A percentile compares a stretch with the other conserved stretches of the same genome.
These are phyloP conservation scores for Rhynchosporium agropyri DNA, from an alignment of 2,329 filamentous ascomycete genomes.

Conservation along the genomic window DNA sequence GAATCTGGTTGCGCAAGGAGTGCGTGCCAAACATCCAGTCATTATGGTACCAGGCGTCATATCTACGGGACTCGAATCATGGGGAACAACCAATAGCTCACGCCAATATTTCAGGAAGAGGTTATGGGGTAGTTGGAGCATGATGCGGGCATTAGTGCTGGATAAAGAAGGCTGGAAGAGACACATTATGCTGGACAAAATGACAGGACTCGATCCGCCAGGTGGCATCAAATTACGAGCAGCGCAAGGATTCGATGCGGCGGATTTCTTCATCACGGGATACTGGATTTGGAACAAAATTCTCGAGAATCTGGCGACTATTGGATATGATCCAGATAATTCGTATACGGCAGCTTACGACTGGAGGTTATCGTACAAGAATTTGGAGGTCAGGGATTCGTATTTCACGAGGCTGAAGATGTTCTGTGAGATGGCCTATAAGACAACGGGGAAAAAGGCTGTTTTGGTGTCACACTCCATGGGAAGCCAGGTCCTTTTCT, in stretches of 20 bases:
- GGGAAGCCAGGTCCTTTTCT: slow-evolving; percentile 94
- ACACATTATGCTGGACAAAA: slow-evolving; percentile 95
- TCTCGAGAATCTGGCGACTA: slow-evolving; percentile 90
- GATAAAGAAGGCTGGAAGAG: slow-evolving; percentile 95
- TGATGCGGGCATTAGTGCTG: slow-evolving; percentile 93
- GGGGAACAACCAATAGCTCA: slow-evolving; percentile 85
- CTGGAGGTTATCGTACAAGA: slow-evolving; percentile 88
- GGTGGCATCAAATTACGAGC: slow-evolving; percentile 81
- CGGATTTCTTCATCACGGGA: slow-evolving; percentile 87
- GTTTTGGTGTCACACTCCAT: slow-evolving; percentile 93
- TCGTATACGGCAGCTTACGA: slow-evolving; percentile 76
- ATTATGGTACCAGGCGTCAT: slow-evolving; percentile 99
- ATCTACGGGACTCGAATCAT: slow-evolving; percentile 93
- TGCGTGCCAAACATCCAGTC: slow-evolving; percentile 81
- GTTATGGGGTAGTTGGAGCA: slow-evolving; percentile 97
- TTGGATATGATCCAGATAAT: slow-evolving; percentile 89
- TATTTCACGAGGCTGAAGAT: slow-evolving; percentile 91
- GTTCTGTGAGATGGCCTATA: slow-evolving; percentile 82
- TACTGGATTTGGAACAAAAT: slow-evolving; percentile 99
- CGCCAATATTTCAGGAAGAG: slow-evolving; percentile 91
- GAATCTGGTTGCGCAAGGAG: slow-evolving; percentile 78
- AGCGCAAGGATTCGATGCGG: slow-evolving; percentile 95
- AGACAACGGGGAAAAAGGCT: slow-evolving; percentile 75
- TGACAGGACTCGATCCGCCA: slow-evolving; percentile 87
- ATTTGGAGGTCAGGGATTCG: slow-evolving; percentile 86